Evolutionary conservation across 2,329 filamentous ascomycete genomes (phyloP), one percentile per base, ranked within the genome.

Genomic region (Scolecobasidium constrictum): DNA sequence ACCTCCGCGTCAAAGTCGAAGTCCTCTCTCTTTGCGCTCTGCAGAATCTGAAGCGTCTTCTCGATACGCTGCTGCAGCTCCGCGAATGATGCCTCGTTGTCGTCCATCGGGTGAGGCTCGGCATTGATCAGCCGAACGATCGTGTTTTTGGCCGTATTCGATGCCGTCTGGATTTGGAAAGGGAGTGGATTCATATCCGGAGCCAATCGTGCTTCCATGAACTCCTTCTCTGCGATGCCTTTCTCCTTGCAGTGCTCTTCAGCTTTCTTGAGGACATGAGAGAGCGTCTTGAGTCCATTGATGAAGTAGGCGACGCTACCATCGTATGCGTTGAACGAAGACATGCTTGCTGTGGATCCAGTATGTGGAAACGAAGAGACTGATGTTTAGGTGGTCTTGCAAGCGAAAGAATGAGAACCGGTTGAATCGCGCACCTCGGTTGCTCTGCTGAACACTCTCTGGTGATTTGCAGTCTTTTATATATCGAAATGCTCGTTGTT

Each of bases 161-260:
- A 64, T 44, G 58, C 49, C 34, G 54, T 53, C 44, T 70, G 63
- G 52, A 76, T 56, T 50, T 77, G 73, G 56, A 60, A 72, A 45
- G 59, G 46, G 37, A 76, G 55, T 3, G 62, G 52, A n/a, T 54
- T 47, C 73, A 76, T 75, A 55, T 73, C 68, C 0, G 60, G 60
- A 44, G 62, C 53, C 16, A 77, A 58, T 3, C 59, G 59, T n/a
- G 61, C 57, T 5, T 62, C 54, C 36, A 68, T 44, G 37, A 69
- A 53, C 19, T 62, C 57, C 3, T 55, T 47, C 4, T 60, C 51
- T 11, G 59, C 49, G 34, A 62, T 58, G 46, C 50, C 49, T 17
- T 64, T 62, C 26, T 62, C 53, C 19, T 62, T 53, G 43, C 59
- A 60, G 47, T 65, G 61, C 3, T 55, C 47, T 46, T 66, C 60